Base-by-base conservation (phyloP, 371 early-diverging fungal species). In the Lichtheimia ornata region DNA sequence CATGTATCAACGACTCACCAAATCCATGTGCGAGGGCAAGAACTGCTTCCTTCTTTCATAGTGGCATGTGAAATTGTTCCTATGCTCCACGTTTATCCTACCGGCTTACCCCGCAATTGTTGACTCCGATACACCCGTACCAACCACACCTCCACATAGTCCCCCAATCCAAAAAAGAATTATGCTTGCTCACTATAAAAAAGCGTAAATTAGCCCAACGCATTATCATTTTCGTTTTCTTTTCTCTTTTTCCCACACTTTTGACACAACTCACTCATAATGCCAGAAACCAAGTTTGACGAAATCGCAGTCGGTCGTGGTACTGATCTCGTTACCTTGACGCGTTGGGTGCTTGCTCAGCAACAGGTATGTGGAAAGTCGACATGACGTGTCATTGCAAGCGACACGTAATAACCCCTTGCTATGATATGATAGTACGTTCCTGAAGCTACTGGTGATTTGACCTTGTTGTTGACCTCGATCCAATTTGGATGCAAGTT, bases 401-500 rank as follows among this genome's bases (percentile, higher is more conserved):
- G 24, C 1, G 24, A 35, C 35, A 17, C 17, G 49, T 18, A 12
- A 28, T 53, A 55, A 40, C 30, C 2, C 50, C 22, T n/a, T n/a
- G n/a, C n/a, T n/a, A n/a, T 58, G n/a, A 18, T 25, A 28, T 58
- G 17, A 40, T 27, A 84, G 82, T 64, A 79, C 58, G 83, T 83
- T 67, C 85, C 86, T 67, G 93, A 94, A 56, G 96, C 97, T 40
- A 91, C 92, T 12, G 98, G 98, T 69, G 97, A 98, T 80, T 87
- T 98, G 63, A 93, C 95, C 25, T 75, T 97, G 20, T 87, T 97
- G 17, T 85, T 98, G 64, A 84, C 87, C 57, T 85, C 97, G 24
- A 92, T 98, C 74, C 94, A 95, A 72, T 85, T 94, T 59, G 96
- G 97, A 43, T 97, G 97, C 86, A 98, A 97, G 78, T 97, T 96